phyloP scores from a whole-genome alignment of 2,329 filamentous ascomycete species.

The Paraphaeosphaeria minitans region DNA sequence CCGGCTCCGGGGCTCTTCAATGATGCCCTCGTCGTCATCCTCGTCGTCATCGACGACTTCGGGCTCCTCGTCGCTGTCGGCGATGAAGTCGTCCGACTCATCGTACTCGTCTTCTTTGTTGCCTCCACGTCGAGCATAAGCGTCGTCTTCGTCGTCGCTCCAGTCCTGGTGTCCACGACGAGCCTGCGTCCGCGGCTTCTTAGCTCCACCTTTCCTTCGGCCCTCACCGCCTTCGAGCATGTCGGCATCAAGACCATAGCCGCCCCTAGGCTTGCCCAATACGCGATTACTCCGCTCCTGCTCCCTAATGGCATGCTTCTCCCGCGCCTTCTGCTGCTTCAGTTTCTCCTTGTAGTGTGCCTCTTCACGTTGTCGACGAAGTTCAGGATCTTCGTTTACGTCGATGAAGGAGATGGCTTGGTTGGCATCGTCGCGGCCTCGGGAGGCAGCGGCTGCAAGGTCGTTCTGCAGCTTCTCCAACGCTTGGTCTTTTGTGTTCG shows the following conservation, averaged over 20 bases:
- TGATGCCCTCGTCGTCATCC: conserved; percentile 54
- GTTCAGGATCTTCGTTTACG: conserved; percentile 74
- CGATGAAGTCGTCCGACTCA: conserved; percentile 78
- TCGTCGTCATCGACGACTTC: conserved; percentile 65
- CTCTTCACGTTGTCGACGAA: conserved; percentile 75
- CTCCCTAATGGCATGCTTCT: conserved; percentile 69
- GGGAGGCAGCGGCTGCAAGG: conserved; percentile 66
- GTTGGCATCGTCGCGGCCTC: conserved; percentile 52
- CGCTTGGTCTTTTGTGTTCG: conserved; percentile 72
- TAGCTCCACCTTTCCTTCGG: conserved; percentile 30
- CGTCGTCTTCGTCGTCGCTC: conserved; percentile 80
- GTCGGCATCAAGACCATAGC: conserved; percentile 64
- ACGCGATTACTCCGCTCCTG: conserved; percentile 60
- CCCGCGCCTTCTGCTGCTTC: conserved; percentile 65
- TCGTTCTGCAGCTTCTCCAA: conserved; percentile 70
- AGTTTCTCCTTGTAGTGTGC: conserved; percentile 74
- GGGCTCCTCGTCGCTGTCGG: conserved; percentile 74
- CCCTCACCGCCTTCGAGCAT: conserved; percentile 66
- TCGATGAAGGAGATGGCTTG: conserved; percentile 68
- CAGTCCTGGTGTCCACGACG: conserved; percentile 51
- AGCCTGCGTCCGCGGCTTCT: conserved; percentile 43
- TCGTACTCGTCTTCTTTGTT: conserved; percentile 77
- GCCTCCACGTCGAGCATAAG: conserved; percentile 60
- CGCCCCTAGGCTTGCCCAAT: conserved; percentile 58
- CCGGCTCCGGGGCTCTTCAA: conserved; percentile 41